Conservation (phyloP, 176 grass and related monocot species). For the Oryza officinalis region DNA sequence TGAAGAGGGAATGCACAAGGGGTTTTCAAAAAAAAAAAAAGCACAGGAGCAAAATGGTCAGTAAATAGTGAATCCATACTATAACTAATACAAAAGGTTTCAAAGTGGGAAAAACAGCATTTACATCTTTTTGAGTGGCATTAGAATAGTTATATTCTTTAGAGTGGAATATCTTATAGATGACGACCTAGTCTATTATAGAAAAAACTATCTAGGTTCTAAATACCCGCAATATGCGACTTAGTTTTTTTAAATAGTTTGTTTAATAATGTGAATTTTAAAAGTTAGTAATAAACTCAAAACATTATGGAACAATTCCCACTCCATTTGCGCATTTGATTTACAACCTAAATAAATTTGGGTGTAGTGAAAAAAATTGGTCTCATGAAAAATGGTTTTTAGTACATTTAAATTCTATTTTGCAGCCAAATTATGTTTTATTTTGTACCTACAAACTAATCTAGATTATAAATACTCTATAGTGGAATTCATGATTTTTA, state of each 20-base stretch:
- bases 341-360: not conserved
- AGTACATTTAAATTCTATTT: not conserved
- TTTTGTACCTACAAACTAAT: not conserved
- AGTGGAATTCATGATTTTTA: no score
- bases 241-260: not conserved
- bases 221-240: not conserved
- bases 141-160: not conserved
- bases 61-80: not conserved
- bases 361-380: not conserved
- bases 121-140: not conserved
- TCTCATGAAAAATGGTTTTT: not conserved
- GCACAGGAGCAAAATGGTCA: not conserved
- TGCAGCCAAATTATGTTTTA: not conserved
- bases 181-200: not conserved
- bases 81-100: not conserved
- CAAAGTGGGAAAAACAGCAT: not conserved
- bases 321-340: not conserved
- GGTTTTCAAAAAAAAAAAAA: no score
- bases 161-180: not conserved
- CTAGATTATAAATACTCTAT: no score
- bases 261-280: no score
- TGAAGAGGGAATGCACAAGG: not conserved
- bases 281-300: no score
- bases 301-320: not conserved
- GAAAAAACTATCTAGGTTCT: not conserved